These are phyloP conservation scores for Stentor coeruleus DNA, from an alignment of 73 alveolate species.

Conservation along the genomic window DNA sequence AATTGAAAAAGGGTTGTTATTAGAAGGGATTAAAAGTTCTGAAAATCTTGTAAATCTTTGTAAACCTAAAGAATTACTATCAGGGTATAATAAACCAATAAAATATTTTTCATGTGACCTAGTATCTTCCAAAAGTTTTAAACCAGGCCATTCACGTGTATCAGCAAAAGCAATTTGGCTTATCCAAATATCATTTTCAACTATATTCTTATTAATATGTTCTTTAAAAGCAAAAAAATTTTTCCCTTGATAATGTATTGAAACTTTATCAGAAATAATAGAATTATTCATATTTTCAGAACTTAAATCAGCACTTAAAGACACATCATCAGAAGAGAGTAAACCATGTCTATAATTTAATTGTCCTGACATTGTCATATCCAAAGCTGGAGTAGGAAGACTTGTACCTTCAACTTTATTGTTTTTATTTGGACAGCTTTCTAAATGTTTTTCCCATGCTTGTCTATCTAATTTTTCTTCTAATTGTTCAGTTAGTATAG, in stretches of 20 bases:
- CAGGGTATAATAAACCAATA: neutral
- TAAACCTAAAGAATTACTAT: neutral
- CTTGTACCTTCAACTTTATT: neutral
- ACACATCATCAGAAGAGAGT: neutral
- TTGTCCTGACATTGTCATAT: neutral
- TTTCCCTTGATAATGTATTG: neutral
- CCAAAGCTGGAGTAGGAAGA: constrained; percentile 14
- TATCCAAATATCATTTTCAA: constrained; percentile 7
- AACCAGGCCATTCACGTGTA: neutral
- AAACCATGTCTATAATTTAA: neutral
- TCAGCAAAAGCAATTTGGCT: neutral
- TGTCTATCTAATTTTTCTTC: neutral
- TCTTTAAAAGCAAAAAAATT: neutral
- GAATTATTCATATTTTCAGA: neutral
- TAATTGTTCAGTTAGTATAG: too few relatives aligned
- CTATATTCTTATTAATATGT: neutral
- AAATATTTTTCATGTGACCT: neutral
- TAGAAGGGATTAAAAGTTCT: neutral
- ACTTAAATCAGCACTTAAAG: neutral
- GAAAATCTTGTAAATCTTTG: neutral
- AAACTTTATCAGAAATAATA: neutral
- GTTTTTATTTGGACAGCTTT: neutral
- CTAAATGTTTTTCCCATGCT: neutral
- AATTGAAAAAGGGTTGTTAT: neutral
- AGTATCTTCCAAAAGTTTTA: neutral